Evolutionary conservation across 2,329 filamentous ascomycete genomes (phyloP).

Genomic region (Alternaria sp.): DNA sequence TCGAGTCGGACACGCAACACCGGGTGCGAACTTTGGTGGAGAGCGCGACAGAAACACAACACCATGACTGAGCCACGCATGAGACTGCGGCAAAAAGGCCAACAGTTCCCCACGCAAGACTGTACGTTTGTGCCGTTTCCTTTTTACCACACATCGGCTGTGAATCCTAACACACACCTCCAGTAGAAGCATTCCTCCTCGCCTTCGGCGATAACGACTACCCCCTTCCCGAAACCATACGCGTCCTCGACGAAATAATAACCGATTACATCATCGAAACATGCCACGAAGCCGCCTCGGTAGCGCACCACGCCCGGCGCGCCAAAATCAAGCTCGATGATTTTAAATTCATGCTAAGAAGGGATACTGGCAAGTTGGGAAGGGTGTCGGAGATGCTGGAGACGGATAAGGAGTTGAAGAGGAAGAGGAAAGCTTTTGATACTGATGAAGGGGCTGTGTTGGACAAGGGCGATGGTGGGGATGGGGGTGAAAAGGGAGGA

Average conservation of each 20-base stretch:
- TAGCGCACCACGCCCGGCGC: constrained; percentile 84
- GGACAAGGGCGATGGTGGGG: constrained; percentile 38
- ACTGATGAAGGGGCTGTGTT: constrained; percentile 70
- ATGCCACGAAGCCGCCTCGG: constrained; percentile 86
- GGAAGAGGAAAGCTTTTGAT: constrained; percentile 78
- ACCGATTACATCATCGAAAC: constrained; percentile 94
- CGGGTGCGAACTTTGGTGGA: not conserved
- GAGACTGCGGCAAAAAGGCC: constrained; percentile 58
- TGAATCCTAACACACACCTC: too few species aligned
- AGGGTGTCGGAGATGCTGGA: constrained; percentile 88
- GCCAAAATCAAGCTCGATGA: constrained; percentile 99
- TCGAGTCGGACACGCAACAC: not conserved
- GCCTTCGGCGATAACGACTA: constrained; percentile 80
- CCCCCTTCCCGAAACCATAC: constrained; percentile 83
- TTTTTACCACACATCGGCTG: too few species aligned
- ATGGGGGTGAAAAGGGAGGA: not conserved
- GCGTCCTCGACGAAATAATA: constrained; percentile 90
- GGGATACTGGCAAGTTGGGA: constrained; percentile 84
- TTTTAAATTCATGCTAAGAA: constrained; percentile 91
- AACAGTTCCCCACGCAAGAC: constrained; percentile 56
- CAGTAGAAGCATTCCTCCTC: constrained; percentile 77
- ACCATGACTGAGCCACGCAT: constrained; percentile 60
- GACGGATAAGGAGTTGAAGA: constrained; percentile 86
- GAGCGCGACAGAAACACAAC: constrained; percentile 3
- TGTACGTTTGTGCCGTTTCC: constrained; percentile 38